Evolutionary conservation across 2,329 filamentous ascomycete genomes (phyloP).

Genomic region (Pseudocercospora musae): DNA sequence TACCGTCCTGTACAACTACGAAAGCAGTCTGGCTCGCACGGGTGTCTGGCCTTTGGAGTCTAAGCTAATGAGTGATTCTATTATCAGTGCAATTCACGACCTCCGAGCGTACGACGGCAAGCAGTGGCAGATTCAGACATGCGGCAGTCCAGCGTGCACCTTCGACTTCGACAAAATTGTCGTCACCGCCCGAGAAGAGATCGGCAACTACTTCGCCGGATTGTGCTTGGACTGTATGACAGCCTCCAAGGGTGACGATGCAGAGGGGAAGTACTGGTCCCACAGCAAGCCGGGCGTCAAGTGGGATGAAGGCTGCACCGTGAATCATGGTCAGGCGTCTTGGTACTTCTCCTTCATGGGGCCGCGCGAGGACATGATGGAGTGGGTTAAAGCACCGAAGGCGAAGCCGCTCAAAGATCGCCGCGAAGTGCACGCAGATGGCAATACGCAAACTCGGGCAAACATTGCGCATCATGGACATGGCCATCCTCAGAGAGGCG

Average conservation of each 20-base stretch:
- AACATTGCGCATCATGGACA: not conserved
- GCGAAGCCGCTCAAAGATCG: not conserved
- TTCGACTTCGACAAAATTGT: slow-evolving; percentile 14
- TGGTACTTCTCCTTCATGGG: slow-evolving; percentile 34
- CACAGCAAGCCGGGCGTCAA: slow-evolving; percentile 15
- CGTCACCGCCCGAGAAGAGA: not conserved
- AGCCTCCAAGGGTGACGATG: slow-evolving; percentile 13
- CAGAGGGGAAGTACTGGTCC: slow-evolving; percentile 28
- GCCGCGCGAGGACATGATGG: slow-evolving; percentile 15
- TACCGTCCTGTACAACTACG: slow-evolving; percentile 18
- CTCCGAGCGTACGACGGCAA: not conserved
- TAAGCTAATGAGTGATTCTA: slow-evolving; percentile 7
- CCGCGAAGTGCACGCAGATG: not conserved
- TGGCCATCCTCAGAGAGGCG: not conserved
- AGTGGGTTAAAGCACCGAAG: slow-evolving; percentile 11
- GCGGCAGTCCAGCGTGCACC: slow-evolving; percentile 7
- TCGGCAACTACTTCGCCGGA: slow-evolving; percentile 29
- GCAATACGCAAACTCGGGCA: not conserved
- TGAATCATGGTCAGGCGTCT: slow-evolving; percentile 29
- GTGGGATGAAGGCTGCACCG: slow-evolving; percentile 31
- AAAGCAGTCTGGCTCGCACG: slow-evolving; percentile 12
- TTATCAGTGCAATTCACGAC: slow-evolving; percentile 7
- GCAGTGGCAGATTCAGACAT: slow-evolving; percentile 5
- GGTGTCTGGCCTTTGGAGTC: slow-evolving; percentile 23
- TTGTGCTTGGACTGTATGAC: slow-evolving; percentile 36